Conservation (phyloP, 495 filamentous ascomycete genomes). For the Tetracladium setigerum region DNA sequence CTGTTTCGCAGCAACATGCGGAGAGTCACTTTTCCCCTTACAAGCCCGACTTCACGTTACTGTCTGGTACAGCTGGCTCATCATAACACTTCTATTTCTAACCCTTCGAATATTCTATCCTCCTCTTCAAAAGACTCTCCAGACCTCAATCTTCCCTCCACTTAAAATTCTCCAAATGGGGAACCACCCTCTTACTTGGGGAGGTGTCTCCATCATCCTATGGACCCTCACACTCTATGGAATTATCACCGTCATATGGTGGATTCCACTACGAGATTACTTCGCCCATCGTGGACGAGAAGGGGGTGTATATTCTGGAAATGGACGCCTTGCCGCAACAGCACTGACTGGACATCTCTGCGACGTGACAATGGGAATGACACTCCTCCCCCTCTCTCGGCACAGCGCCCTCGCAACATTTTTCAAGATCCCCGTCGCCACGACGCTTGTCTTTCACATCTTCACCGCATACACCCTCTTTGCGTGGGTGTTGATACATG, state of each 20-base stretch:
- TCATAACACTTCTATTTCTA: conserved; percentile 22
- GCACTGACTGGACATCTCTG: conserved; percentile 25
- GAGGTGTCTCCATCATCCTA: conserved; percentile 17
- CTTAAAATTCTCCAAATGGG: conserved; percentile 23
- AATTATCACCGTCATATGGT: conserved; percentile 24
- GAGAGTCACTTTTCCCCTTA: conserved; percentile 27
- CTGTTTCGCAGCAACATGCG: conserved; percentile 27
- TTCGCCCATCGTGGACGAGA: conserved; percentile 13
- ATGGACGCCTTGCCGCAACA: conserved; percentile 21
- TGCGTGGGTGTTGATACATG: conserved; percentile 21
- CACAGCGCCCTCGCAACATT: conserved; percentile 28
- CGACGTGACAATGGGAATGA: conserved; percentile 30
- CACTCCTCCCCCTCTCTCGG: conserved; percentile 23
- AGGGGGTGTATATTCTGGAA: conserved; percentile 16
- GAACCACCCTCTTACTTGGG: conserved; percentile 18
- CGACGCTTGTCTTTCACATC: conserved; percentile 25
- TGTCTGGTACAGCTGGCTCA: conserved; percentile 27
- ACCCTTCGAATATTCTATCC: conserved; percentile 25
- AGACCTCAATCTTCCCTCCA: conserved; percentile 4
- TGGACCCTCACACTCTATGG: conserved; percentile 25
- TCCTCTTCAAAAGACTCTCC: conserved; percentile 17
- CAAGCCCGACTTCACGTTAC: conserved; percentile 28
- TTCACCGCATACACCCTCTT: conserved; percentile 26
- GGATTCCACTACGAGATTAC: conserved; percentile 21
- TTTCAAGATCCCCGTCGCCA: conserved; percentile 25